Conservation (phyloP, 2,329 filamentous ascomycete species). For the Fusarium sp. region DNA sequence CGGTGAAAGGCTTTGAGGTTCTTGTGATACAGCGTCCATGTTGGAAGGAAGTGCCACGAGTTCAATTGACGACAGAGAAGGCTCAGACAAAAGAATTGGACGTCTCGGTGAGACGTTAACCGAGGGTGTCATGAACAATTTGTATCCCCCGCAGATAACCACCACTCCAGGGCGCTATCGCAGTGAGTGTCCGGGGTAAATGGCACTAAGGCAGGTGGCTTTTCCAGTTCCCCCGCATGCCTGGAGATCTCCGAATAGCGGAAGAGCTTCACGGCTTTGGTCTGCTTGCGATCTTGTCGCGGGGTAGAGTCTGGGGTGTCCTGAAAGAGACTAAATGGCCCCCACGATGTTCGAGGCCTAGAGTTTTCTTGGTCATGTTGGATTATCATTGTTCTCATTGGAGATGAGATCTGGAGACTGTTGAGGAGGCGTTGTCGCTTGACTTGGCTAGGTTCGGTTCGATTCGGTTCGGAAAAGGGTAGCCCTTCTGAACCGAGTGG, state of each 20-base stretch:
- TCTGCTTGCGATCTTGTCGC: neutral
- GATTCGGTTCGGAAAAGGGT: constrained; percentile 19
- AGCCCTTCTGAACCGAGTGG: neutral
- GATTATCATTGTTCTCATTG: constrained; percentile 8
- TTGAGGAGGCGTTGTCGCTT: constrained; percentile 8
- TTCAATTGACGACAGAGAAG: neutral
- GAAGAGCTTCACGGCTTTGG: constrained; percentile 5
- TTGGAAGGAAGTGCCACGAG: neutral
- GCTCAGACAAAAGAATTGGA: neutral
- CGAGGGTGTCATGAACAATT: constrained; percentile 32
- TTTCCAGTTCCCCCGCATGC: constrained; percentile 17
- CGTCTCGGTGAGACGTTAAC: constrained; percentile 5
- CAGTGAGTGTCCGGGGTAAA: constrained; percentile 18
- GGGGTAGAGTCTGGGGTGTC: constrained; percentile 10
- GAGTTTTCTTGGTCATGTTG: constrained; percentile 3
- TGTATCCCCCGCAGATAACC: constrained; percentile 23
- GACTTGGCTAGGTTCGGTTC: constrained; percentile 10
- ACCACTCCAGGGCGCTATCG: constrained; percentile 8
- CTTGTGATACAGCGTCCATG: constrained; percentile 9
- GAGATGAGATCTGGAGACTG: neutral
- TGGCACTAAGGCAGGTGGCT: constrained; percentile 14
- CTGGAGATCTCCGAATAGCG: constrained; percentile 17
- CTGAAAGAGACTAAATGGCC: neutral
- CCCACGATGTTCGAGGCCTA: constrained; percentile 10
- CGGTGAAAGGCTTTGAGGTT: constrained; percentile 6